Base-by-base conservation (phyloP, 345 rosid genomes). In the Gossypium ekmanianum region DNA sequence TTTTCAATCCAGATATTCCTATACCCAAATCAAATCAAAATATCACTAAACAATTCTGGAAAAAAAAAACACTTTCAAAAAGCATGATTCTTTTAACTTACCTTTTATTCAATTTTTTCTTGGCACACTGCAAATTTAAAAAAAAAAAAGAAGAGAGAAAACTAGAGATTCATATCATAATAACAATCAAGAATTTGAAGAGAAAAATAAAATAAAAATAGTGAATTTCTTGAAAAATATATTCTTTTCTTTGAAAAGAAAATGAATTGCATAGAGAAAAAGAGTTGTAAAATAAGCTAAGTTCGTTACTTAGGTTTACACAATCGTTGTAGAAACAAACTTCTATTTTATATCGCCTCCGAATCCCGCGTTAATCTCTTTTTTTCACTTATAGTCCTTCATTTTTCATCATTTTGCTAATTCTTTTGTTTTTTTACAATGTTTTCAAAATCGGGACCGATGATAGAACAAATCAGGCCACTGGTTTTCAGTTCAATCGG, bases 281-380 rank as follows among this genome's bases (percentile, higher is more conserved):
- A n/a, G 24, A n/a, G 58, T 22, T 58, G 34, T 58, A 22, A 58
- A 58, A 26, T 59, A 24, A 44, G 55, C 4, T 11, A 59, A 61
- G 61, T 69, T 69, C 59, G 73, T 51, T 69, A 69, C 45, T 18
- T 57, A 26, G 61, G 41, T 34, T 57, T 57, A 50, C 45, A 50
- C 34, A 58, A 22, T 50, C 58, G 45, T 69, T 51, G 55, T 5
- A 69, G 45, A 73, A 43, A 73, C 29, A 61, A 45, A n/a, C 12
- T 16, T 13, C 13, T 56, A 47, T 47, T 24, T 26, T 45, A 26
- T 66, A 61, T 24, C 1, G 22, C 62, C 3, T 61, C 9, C n/a
- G 55, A 14, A 58, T 72, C 75, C 66, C 75, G 54, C 75, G 66
- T 57, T 22, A 44, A 16, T 47, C 75, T 43, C 56, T 3, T 3